A percentile compares a stretch with the other conserved stretches of the same genome.
Evolutionary conservation across 306 rosid genomes (phyloP).

Genomic region (Vicia sativa): DNA sequence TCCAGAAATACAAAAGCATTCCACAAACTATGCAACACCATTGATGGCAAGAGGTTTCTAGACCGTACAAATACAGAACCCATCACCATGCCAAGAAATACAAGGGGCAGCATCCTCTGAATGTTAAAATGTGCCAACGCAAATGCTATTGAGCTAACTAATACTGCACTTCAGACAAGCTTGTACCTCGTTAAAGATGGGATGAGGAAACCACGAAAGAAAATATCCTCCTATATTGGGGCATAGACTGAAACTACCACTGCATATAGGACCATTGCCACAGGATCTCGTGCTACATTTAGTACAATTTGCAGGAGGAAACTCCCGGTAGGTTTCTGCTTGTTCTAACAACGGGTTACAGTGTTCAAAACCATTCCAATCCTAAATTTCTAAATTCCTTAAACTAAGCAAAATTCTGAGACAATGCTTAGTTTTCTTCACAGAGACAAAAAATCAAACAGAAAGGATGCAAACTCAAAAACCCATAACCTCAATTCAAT

Average conservation of each 20-base stretch:
- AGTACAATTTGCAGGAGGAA: too few relatives aligned
- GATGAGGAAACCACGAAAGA: conserved; percentile 67
- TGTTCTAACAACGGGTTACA: too few relatives aligned
- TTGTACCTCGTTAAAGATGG: conserved; percentile 66
- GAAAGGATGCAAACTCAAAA: too few relatives aligned
- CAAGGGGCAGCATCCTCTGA: conserved; percentile 61
- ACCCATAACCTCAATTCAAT: too few relatives aligned
- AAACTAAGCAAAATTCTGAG: too few relatives aligned
- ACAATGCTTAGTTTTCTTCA: too few relatives aligned
- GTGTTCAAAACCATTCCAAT: too few relatives aligned
- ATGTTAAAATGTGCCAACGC: conserved; percentile 67
- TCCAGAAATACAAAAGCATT: conserved; percentile 69
- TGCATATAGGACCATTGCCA: conserved; percentile 66
- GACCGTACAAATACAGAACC: conserved; percentile 58
- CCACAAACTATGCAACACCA: conserved; percentile 71
- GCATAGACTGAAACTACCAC: conserved; percentile 62
- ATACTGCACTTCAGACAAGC: conserved; percentile 58
- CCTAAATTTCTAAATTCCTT: too few relatives aligned
- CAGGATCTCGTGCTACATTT: conserved; percentile 59
- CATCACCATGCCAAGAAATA: conserved; percentile 63
- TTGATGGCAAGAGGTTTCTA: conserved; percentile 60
- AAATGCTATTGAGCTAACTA: conserved; percentile 61
- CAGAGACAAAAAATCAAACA: too few relatives aligned
- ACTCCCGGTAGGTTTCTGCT: too few relatives aligned
- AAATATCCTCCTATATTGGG: conserved; percentile 65